Evolutionary conservation across 768 basidiomycete species (phyloP).

Genomic region (Lactarius pseudohatsudake): DNA sequence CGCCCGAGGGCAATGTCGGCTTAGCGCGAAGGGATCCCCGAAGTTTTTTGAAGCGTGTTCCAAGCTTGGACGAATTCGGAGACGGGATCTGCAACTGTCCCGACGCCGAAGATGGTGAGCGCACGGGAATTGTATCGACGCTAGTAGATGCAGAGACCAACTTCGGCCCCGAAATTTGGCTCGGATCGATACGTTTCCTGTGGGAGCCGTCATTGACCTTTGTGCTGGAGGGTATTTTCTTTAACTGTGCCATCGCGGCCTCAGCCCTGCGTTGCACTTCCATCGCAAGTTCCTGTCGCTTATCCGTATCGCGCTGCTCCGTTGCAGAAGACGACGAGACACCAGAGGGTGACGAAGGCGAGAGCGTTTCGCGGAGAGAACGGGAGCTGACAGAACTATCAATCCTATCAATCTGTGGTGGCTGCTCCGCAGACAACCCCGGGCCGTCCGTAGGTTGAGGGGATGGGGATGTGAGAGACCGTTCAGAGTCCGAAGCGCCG

Average conservation of each 20-base stretch:
- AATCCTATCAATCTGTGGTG: constrained; percentile 43
- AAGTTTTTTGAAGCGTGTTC: constrained; percentile 71
- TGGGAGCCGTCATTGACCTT: constrained; percentile 32
- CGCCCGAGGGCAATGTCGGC: constrained; percentile 47
- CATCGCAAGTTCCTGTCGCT: constrained; percentile 25
- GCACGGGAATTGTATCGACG: constrained; percentile 37
- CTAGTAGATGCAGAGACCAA: constrained; percentile 44
- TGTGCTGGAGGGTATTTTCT: constrained; percentile 42
- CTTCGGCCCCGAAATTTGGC: constrained; percentile 43
- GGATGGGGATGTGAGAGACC: constrained; percentile 36
- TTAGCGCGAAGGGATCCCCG: constrained; percentile 65
- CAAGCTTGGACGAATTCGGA: constrained; percentile 52
- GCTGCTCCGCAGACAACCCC: constrained; percentile 57
- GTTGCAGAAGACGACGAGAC: constrained; percentile 8
- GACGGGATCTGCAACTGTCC: constrained; percentile 26
- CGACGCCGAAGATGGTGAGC: constrained; percentile 31
- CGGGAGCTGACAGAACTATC: constrained; percentile 41
- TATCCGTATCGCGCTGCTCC: constrained; percentile 16
- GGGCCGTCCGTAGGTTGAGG: constrained; percentile 19
- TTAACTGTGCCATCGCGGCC: constrained; percentile 44
- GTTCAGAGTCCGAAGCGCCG: constrained; percentile 47
- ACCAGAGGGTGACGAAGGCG: constrained; percentile 35
- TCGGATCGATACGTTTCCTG: constrained; percentile 38
- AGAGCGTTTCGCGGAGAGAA: constrained; percentile 46
- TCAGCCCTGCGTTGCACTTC: constrained; percentile 27